Base-by-base conservation (phyloP, 2,329 filamentous ascomycete genomes). In the Sclerotinia glacialis region DNA sequence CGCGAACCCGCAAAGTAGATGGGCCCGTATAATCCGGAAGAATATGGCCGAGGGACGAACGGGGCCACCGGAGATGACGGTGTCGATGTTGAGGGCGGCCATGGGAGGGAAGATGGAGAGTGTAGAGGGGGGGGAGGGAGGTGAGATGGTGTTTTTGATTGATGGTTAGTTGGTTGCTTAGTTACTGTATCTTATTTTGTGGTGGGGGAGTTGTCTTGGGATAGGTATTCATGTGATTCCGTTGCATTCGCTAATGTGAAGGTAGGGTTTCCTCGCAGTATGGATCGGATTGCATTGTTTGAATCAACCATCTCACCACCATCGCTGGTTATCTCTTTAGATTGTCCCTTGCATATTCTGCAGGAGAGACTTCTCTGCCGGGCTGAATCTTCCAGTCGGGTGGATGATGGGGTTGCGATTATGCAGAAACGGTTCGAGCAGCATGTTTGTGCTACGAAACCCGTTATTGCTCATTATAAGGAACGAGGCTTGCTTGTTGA, bases 31-130 rank as follows among this genome's bases (percentile, higher is more conserved):
- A 18, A 65, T 65, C 23, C 63, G 63, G 1, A 31, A 31, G 6
- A 65, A 65, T 1, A 65, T 65, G 63, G 31, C 53, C 12, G 54
- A 44, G 31, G 63, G 63, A 5, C 16, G 16, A 23, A 58, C 55
- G 1, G 63, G 63, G 2, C 53, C 63, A 9, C 53, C 63, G 3
- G 42, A 50, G 5, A 65, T 65, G 53, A 44, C 63, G 5, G 63
- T 65, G 2, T 21, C 9, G 1, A 47, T 65, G 28, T 59, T 65
- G 18, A 42, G 42, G 23, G 18, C 26, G 12, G 63, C 44, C 18
- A 65, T 65, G 18, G 21, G 11, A 5, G n/a, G 37, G 18, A 59
- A 31, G 12, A 42, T 18, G 18, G 49, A 40, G 12, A 31, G 31
- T 18, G 31, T 23, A 23, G 26, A 58, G 23, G 8, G 16, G 5